Evolutionary conservation across 495 filamentous ascomycete genomes (phyloP), one percentile per base, ranked within the genome.

Genomic region (Bryoglossum gracile): DNA sequence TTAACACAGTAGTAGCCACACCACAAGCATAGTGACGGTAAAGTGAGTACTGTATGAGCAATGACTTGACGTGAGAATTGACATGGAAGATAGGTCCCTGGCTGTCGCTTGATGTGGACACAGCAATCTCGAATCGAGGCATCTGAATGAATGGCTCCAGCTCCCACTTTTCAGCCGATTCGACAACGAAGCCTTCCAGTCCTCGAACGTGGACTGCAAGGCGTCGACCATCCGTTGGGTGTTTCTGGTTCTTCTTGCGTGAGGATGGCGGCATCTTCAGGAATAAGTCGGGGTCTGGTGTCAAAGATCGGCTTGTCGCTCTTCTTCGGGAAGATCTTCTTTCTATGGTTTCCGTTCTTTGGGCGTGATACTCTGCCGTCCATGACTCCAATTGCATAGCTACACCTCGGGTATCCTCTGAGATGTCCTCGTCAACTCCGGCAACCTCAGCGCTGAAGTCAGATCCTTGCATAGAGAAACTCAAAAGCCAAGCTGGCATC

Each of bases 11-110:
- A 17, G 74, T 64, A 22, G 94, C 94, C 39, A 97, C 77, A 9
- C 84, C 85, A 22, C 91, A 71, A n/a, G 89, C 82, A 59, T 95
- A 97, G 59, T 94, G 91, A 4, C 91, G 82, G 62, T 94, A 96
- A 1, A 99, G 74, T 3, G 94, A 97, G 59, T 96, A 97, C 25
- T 94, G 84, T 3, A 94, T 54, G 49, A 84, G 80, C 2, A 99
- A 59, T 6, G 83, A 85, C 59, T 82, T 85, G 23, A 90, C 71
- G 34, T 85, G 73, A 1, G 89, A 86, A 58, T 89, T 87, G 41
- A 97, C 70, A 58, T 96, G 87, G 58, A 96, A 81, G 10, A 95
- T 70, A 0, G 87, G 86, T 3, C 90, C 92, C 56, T 94, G 81
- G 24, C 77, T 74, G 60, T 96, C 92, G 52, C 84, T 91, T 17